A percentile compares a stretch with the other conserved stretches of the same genome.
phyloP scores from a whole-genome alignment of 495 filamentous ascomycete genomes.

The Penicillium turbatum region DNA sequence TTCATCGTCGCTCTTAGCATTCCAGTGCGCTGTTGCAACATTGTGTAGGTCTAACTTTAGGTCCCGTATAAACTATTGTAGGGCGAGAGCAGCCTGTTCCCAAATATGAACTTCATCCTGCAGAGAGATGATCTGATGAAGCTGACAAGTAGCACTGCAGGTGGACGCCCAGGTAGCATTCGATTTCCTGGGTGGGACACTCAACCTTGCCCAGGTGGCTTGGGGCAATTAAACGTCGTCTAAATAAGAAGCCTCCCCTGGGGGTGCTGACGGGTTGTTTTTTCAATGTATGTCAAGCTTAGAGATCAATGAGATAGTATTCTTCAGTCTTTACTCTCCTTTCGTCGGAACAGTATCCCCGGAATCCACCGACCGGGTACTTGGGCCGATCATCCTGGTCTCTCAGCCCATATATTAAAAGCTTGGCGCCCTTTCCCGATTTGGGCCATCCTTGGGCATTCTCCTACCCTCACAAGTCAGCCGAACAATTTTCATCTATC shows the following conservation, averaged over 20 bases:
- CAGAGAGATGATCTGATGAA: conserved; percentile 7
- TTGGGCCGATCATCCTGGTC: neutral
- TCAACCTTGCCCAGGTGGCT: neutral
- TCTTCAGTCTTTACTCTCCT: neutral
- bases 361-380: neutral
- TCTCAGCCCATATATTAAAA: neutral
- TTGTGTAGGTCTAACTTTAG: conserved; percentile 8
- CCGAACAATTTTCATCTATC: too few species aligned
- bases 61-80: conserved; percentile 2
- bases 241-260: neutral
- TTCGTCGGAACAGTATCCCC: neutral
- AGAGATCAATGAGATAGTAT: neutral
- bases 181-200: neutral
- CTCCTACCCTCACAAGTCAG: neutral
- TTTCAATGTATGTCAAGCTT: neutral
- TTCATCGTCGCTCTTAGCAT: conserved; percentile 4
- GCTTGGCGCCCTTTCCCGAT: neutral
- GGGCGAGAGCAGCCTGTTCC: conserved; percentile 7
- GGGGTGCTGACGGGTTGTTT: neutral
- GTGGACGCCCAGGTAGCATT: neutral
- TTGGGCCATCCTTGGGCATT: neutral
- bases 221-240: neutral
- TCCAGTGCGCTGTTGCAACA: conserved; percentile 1
- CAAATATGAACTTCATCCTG: conserved; percentile 14
- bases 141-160: neutral